Base-by-base conservation (phyloP, 1,139 yeast genomes). In the Lizanozyma gosingica region DNA sequence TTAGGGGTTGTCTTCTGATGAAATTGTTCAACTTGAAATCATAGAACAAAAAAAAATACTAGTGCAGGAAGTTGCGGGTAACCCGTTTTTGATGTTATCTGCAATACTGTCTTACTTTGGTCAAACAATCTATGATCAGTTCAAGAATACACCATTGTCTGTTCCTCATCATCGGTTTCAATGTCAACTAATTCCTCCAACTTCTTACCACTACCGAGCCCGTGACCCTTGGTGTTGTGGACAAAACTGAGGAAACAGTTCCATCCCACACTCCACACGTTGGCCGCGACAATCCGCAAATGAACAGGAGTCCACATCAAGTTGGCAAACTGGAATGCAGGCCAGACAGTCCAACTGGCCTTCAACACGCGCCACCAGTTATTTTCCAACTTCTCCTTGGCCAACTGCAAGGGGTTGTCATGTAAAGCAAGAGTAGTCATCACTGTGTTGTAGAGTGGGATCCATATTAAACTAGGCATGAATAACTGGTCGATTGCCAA, bases 341-440 rank as follows among this genome's bases (percentile, higher is more conserved):
- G 97, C 97, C 97, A 88, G 6, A 88, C 83, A 38, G 69, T 49
- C 95, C 95, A 88, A 56, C 86, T 87, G 29, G 83, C 73, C 29
- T 63, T 47, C 36, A 86, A 59, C 0, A 94, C 84, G 4, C 63
- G 59, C 76, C 75, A 68, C 76, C 80, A 80, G 43, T 75, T 73
- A 14, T 63, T 58, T 2, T 58, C 36, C 22, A 81, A 55, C 46
- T 76, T 78, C 3, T 48, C 38, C 36, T 54, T 51, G 3, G 73
- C 62, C 14, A 65, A 68, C 6, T 44, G 43, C 15, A 47, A 40
- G n/a, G 61, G 55, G 14, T 52, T 47, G 40, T 34, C 41, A 8
- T 56, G 54, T 4, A 60, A 44, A 54, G 85, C 94, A 65, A 88
- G 59, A 2, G 77, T 39, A 0, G 90, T 72, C 82, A 88, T 82